Base-by-base conservation (phyloP, 2,329 filamentous ascomycete species). In the Elsinoe fawcettii region DNA sequence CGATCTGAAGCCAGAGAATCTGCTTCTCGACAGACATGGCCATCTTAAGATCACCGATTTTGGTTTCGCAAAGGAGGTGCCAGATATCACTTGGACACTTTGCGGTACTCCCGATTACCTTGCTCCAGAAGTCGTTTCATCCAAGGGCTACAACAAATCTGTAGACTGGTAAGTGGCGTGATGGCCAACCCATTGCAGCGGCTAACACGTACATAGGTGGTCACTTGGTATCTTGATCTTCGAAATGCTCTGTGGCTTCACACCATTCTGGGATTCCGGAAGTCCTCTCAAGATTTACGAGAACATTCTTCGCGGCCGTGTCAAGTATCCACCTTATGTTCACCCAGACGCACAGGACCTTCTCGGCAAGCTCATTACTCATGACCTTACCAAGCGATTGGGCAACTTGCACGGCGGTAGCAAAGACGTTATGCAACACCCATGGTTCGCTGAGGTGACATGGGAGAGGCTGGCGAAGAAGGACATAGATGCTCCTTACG, bases 211-310 rank as follows among this genome's bases (percentile, higher is more conserved):
- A 41, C 30, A 1, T 58, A 96, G 91, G 91, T 99, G 93, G 93
- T 97, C 92, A 55, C 80, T 99, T 59, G 93, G 93, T 46, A 97
- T 99, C 69, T 77, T 99, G 65, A 97, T 99, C 71, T 99, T 96
- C 72, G 93, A 99, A 79, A 99, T 99, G 93, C 82, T 99, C 36
- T 97, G 93, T 70, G 93, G 93, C 25, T 99, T 96, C 74, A 99
- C 93, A 4, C 93, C 93, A 4, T 99, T 99, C 77, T 99, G 93
- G 92, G 93, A 99, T 71, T 89, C 88, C 66, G 93, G 92, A 57
- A 96, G 90, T 44, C 92, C 93, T 2, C 95, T 99, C 83, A 96
- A 96, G 75, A 99, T 99, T 68, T 99, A 99, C 75, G 93, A 99
- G 77, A 99, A 99, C 71, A 99, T 99, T 67, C 82, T 99, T 62